A percentile compares a stretch with the other conserved stretches of the same genome.
phyloP scores from a whole-genome alignment of 2,329 filamentous ascomycete species.

The Fusarium aywerte region DNA sequence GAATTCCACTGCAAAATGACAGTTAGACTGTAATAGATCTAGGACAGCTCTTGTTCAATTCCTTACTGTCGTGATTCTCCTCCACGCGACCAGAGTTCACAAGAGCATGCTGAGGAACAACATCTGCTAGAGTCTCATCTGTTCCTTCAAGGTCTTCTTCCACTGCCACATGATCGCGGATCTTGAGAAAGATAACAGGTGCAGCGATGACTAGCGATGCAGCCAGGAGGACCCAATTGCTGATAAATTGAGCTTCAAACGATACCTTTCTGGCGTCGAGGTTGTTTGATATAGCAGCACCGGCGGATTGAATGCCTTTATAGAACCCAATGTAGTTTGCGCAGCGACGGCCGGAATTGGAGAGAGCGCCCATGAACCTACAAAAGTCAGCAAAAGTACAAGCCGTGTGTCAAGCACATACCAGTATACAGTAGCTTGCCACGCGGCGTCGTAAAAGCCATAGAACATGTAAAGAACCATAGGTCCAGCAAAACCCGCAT shows the following conservation, averaged over 20 bases:
- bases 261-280: conserved; percentile 54
- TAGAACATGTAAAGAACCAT: conserved; percentile 94
- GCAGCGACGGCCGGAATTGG: conserved; percentile 89
- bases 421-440: conserved; percentile 94
- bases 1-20: background rate
- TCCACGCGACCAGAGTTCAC: background rate
- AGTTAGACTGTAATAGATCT: conserved; percentile 5
- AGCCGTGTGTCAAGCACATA: conserved; percentile 63
- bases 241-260: conserved; percentile 77
- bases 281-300: conserved; percentile 64
- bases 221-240: conserved; percentile 77
- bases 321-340: conserved; percentile 94
- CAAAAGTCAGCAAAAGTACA: conserved; percentile 2
- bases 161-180: conserved; percentile 78
- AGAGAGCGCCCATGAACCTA: conserved; percentile 91
- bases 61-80: conserved; percentile 1
- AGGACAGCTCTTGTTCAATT: background rate
- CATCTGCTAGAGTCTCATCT: conserved; percentile 82
- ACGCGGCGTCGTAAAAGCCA: conserved; percentile 87
- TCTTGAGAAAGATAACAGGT: conserved; percentile 81
- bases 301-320: conserved; percentile 82
- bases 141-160: conserved; percentile 87
- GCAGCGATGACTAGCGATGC: conserved; percentile 78
- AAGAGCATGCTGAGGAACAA: conserved; percentile 50
- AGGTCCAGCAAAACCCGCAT: conserved; percentile 74